Base-by-base conservation (phyloP, 768 basidiomycete genomes). In the Floccularia luteovirens region DNA sequence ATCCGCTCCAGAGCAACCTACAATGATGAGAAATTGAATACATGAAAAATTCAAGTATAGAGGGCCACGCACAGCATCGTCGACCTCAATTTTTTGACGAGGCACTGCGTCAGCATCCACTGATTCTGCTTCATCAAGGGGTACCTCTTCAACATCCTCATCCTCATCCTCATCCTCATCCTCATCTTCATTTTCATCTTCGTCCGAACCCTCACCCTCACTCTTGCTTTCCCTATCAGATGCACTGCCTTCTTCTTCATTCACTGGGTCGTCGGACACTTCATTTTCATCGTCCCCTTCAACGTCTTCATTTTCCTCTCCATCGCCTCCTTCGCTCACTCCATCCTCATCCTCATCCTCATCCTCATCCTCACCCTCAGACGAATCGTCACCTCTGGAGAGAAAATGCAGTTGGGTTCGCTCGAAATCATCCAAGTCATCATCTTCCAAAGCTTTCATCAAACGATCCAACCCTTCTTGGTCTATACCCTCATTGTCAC, bases 91-190 rank as follows among this genome's bases (percentile, higher is more conserved):
- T 66, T 91, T 93, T 67, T 83, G 82, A 43, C 67, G 69, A n/a
- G 84, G 88, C 21, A 91, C 72, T 1, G 67, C 75, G 52, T 94
- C 92, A 41, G 88, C 84, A 45, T 91, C 87, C 11, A 90, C 68
- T 13, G 70, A 73, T 13, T 81, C 79, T 4, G 77, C 62, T 28
- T 89, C 83, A 48, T 90, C 89, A 7, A 90, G 60, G 1, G 74
- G 69, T 22, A 88, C 54, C 8, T 64, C 71, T 11, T 72, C 65
- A 11, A 66, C 67, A 2, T 56, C 66, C 2, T 63, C 66, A 0
- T 58, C 58, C 1, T 59, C 58, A 4, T 48, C 57, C 1, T 49
- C 52, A 0, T 64, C 70, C 8, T 65, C 65, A 13, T 60, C 63
- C 1, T 54, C 54, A 13, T 56, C 55, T 6, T 50, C 50, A 1